phyloP scores from a whole-genome alignment of 495 filamentous ascomycete species.

The Podospora appendiculata region DNA sequence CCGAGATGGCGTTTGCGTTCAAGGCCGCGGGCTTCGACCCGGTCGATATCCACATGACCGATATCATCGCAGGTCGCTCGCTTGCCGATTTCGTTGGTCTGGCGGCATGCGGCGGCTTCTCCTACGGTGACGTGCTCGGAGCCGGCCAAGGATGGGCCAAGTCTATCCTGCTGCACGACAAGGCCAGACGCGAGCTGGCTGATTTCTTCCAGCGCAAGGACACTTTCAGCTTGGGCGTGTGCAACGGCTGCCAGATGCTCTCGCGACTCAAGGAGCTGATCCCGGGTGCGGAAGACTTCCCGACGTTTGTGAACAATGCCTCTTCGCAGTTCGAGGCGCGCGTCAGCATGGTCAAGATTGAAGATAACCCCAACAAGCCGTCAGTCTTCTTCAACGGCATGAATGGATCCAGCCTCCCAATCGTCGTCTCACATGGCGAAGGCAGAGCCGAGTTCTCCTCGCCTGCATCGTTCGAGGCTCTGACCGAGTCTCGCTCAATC shows the following conservation, averaged over 20 bases:
- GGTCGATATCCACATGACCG: constrained; percentile 95
- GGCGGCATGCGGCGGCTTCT: constrained; percentile 94
- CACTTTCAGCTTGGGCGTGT: constrained; percentile 90
- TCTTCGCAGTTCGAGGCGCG: constrained; percentile 92
- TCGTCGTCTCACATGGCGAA: constrained; percentile 87
- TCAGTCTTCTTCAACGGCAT: constrained; percentile 94
- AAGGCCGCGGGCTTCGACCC: constrained; percentile 82
- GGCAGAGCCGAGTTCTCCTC: constrained; percentile 71
- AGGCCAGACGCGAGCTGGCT: constrained; percentile 68
- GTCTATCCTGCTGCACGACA: constrained; percentile 76
- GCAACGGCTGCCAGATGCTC: constrained; percentile 97
- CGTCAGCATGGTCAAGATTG: constrained; percentile 80
- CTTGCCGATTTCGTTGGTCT: constrained; percentile 78
- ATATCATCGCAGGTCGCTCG: constrained; percentile 72
- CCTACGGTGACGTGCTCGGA: constrained; percentile 91
- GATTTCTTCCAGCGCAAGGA: constrained; percentile 81
- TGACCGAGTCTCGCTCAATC: constrained; percentile 55
- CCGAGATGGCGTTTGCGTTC: constrained; percentile 97
- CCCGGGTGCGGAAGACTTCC: constrained; percentile 79
- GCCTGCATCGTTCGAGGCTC: constrained; percentile 40
- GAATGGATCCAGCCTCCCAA: constrained; percentile 74
- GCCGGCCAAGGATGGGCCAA: constrained; percentile 97
- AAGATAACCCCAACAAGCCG: constrained; percentile 47
- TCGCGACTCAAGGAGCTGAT: constrained; percentile 76
- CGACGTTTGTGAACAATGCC: constrained; percentile 75